A percentile compares a stretch with the other conserved stretches of the same genome.
phyloP scores from a whole-genome alignment of 495 filamentous ascomycete species.

The Aspergillus coremiiformis region DNA sequence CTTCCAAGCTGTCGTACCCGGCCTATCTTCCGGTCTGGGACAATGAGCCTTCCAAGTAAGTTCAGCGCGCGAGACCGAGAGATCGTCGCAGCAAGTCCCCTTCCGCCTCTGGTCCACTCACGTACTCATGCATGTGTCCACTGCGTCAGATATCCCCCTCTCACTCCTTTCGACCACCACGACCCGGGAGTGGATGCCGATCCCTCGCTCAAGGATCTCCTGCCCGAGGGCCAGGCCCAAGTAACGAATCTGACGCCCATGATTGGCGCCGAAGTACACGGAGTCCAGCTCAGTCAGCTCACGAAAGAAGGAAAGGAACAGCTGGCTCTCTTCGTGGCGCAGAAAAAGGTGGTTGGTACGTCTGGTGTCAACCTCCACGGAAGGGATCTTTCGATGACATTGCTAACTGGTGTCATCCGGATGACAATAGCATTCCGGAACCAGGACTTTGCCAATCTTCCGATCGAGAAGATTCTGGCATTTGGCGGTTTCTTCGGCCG shows the following conservation, averaged over 20 bases:
- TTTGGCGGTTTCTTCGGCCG: conserved; percentile 73
- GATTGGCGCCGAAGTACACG: conserved; percentile 69
- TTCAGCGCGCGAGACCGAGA: no score
- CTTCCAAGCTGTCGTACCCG: no score
- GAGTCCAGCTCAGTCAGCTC: conserved; percentile 66
- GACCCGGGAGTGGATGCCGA: conserved; percentile 73
- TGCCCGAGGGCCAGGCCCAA: conserved; percentile 30
- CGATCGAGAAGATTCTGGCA: conserved; percentile 54
- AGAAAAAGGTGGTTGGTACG: conserved; percentile 55
- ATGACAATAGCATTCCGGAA: conserved; percentile 70
- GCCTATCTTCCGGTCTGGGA: conserved; percentile 11
- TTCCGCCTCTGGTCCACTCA: no score
- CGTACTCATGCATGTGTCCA: no score
- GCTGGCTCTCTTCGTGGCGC: conserved; percentile 68
- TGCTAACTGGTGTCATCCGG: no score
- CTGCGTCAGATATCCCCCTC: no score
- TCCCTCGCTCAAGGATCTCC: conserved; percentile 56
- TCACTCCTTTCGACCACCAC: conserved; percentile 60
- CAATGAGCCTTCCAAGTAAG: no score
- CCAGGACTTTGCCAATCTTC: conserved; percentile 71
- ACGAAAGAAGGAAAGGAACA: conserved; percentile 65
- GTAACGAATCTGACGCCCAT: conserved; percentile 58
- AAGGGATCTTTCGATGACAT: no score
- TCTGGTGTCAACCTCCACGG: no score
- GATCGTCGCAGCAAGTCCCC: no score